Conservation (phyloP, 2,329 filamentous ascomycete genomes). For the Stemphylium lycopersici region DNA sequence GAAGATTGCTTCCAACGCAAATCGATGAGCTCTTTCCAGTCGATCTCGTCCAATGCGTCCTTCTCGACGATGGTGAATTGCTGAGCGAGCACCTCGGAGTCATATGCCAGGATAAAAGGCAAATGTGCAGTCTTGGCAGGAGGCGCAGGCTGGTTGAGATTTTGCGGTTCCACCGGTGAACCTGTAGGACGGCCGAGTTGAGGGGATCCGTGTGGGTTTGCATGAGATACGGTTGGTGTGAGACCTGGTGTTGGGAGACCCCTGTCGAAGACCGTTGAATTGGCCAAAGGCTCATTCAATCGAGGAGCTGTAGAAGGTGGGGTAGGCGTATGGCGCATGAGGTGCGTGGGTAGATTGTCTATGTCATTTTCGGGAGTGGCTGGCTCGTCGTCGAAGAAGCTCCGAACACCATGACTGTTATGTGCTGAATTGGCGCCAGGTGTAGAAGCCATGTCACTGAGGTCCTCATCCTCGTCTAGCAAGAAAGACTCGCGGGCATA, state of each 20-base stretch:
- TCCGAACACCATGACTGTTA: constrained; percentile 50
- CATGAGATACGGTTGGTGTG: constrained; percentile 42
- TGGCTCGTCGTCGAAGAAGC: constrained; percentile 58
- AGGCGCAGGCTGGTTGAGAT: constrained; percentile 19
- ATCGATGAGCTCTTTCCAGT: constrained; percentile 86
- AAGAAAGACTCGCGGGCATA: constrained; percentile 54
- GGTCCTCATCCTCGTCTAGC: constrained; percentile 60
- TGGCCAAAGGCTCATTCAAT: constrained; percentile 29
- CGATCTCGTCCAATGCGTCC: constrained; percentile 82
- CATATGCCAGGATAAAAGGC: constrained; percentile 81
- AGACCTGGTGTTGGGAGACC: constrained; percentile 48
- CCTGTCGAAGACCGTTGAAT: constrained; percentile 41
- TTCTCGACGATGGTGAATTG: constrained; percentile 88
- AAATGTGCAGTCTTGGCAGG: constrained; percentile 58
- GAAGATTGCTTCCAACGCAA: constrained; percentile 79
- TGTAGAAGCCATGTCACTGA: constrained; percentile 61
- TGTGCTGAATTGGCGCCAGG: constrained; percentile 55
- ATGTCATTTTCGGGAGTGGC: constrained; percentile 42
- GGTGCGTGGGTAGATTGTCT: constrained; percentile 37
- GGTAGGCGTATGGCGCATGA: constrained; percentile 50
- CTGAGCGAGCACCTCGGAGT: constrained; percentile 78
- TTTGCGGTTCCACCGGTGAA: constrained; percentile 31
- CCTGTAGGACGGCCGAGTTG: constrained; percentile 22
- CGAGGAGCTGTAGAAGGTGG: constrained; percentile 51
- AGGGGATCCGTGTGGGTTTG: constrained; percentile 29